These are phyloP conservation scores for Hypoxylon sp. DNA, from an alignment of 2,329 filamentous ascomycete genomes.

Conservation along the genomic window DNA sequence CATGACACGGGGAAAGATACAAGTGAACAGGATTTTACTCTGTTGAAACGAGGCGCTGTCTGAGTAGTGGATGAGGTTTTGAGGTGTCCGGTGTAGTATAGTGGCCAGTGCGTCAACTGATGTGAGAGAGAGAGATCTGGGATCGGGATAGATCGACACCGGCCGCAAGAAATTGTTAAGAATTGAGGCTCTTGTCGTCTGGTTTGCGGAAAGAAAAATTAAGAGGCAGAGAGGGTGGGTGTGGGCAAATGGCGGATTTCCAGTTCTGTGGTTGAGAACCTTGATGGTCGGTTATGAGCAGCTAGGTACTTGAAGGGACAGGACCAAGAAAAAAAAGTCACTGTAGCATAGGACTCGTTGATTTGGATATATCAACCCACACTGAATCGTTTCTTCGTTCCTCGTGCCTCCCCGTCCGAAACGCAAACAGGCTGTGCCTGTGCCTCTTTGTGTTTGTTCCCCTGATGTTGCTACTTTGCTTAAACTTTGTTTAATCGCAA, in stretches of 20 bases:
- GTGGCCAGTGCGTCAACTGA: conserved; percentile 18
- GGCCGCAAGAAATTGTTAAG: conserved; percentile 8
- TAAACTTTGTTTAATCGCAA: conserved; percentile 20
- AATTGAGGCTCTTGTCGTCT: conserved; percentile 30
- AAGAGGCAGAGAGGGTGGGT: conserved; percentile 21
- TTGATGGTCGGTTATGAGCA: conserved; percentile 35
- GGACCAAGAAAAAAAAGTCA: neutral
- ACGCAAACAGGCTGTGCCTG: conserved; percentile 22
- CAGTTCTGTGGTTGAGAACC: conserved; percentile 37
- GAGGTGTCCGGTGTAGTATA: conserved; percentile 16
- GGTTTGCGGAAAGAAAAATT: conserved; percentile 16
- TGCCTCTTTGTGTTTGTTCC: conserved; percentile 20
- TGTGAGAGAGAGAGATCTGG: conserved; percentile 14
- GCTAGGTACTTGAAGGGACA: conserved; percentile 16
- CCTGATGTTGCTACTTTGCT: conserved; percentile 9
- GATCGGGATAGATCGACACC: conserved; percentile 30
- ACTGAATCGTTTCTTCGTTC: conserved; percentile 13
- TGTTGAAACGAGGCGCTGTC: conserved; percentile 3
- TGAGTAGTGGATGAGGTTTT: neutral
- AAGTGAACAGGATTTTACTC: neutral
- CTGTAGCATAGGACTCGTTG: neutral
- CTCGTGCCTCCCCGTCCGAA: conserved; percentile 21
- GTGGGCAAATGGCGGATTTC: conserved; percentile 33
- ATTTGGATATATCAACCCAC: conserved; percentile 6
- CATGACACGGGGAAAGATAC: conserved; percentile 32